A percentile compares a stretch with the other conserved stretches of the same genome.
These are phyloP conservation scores for Lentinula detonsa DNA, from an alignment of 768 basidiomycete genomes.

Conservation along the genomic window DNA sequence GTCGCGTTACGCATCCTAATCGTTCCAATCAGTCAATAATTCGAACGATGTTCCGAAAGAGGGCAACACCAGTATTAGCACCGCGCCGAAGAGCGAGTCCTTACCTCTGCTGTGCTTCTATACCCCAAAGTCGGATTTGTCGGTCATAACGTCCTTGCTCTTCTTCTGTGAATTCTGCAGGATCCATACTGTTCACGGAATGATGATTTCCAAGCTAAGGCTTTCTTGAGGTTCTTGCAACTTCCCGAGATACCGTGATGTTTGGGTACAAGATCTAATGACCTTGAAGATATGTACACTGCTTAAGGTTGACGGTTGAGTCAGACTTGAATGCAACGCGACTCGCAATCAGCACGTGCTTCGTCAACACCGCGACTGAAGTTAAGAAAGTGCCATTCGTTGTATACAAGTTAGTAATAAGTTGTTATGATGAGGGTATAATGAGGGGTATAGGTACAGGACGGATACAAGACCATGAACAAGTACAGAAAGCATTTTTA, in stretches of 20 bases:
- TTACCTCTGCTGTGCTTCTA: constrained; percentile 94
- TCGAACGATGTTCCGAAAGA: background rate
- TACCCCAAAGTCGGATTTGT: constrained; percentile 96
- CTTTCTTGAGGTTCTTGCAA: background rate
- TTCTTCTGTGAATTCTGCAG: constrained; percentile 64
- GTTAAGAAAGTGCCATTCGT: too few species aligned
- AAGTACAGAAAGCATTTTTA: background rate
- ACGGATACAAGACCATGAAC: background rate
- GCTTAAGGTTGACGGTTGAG: background rate
- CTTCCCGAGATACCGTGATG: background rate
- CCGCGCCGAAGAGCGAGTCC: constrained; percentile 10
- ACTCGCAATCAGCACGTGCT: background rate
- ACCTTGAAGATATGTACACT: background rate
- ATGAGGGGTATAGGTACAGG: background rate
- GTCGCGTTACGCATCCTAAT: constrained; percentile 90
- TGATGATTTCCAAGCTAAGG: background rate
- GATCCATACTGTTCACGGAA: constrained; percentile 14
- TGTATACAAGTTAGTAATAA: too few species aligned
- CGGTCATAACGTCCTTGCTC: constrained; percentile 83
- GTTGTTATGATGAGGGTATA: background rate
- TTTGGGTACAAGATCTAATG: background rate
- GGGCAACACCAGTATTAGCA: background rate
- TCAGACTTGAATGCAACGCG: background rate
- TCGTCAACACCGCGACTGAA: too few species aligned
- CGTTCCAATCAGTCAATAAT: constrained; percentile 15